phyloP scores from a whole-genome alignment of 352 stramenopile genomes.

The Blastocystis sp. region DNA sequence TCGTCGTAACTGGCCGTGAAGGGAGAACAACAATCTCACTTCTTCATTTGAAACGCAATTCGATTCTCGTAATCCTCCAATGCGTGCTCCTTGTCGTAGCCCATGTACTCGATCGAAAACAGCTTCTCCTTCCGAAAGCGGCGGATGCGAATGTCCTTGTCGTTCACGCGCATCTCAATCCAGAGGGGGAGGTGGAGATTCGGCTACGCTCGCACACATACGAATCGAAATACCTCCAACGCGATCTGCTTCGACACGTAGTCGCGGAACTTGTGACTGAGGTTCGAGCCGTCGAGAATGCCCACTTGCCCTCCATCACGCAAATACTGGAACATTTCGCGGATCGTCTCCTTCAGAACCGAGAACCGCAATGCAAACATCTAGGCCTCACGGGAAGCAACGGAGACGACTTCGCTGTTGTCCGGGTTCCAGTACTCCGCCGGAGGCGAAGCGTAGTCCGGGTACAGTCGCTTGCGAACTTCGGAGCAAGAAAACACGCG shows the following conservation, averaged over 20 bases:
- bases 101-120: slow-evolving; percentile 80
- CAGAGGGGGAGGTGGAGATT: slow-evolving; percentile 70
- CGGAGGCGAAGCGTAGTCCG: slow-evolving; percentile 48
- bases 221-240: slow-evolving; percentile 24
- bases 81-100: slow-evolving; percentile 78
- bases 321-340: slow-evolving; percentile 67
- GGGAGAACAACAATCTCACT: slow-evolving; percentile 78
- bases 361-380: slow-evolving; percentile 28
- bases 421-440: slow-evolving; percentile 60
- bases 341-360: slow-evolving; percentile 45
- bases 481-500: slow-evolving; percentile 66
- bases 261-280: slow-evolving; percentile 29
- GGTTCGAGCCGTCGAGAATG: slow-evolving; percentile 65
- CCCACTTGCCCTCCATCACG: slow-evolving; percentile 57
- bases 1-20: slow-evolving; percentile 73
- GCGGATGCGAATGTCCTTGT: slow-evolving; percentile 37
- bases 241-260: slow-evolving; percentile 46
- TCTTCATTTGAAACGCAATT: slow-evolving; percentile 79
- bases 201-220: slow-evolving; percentile 5
- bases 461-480: slow-evolving; percentile 46
- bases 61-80: slow-evolving; percentile 80
- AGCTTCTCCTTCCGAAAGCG: slow-evolving; percentile 80
- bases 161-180: slow-evolving; percentile 73
- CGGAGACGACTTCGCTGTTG: slow-evolving; percentile 9
- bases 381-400: not conserved